Evolutionary conservation across 2,329 filamentous ascomycete genomes (phyloP).

Genomic region (Zymoseptoria brevis): DNA sequence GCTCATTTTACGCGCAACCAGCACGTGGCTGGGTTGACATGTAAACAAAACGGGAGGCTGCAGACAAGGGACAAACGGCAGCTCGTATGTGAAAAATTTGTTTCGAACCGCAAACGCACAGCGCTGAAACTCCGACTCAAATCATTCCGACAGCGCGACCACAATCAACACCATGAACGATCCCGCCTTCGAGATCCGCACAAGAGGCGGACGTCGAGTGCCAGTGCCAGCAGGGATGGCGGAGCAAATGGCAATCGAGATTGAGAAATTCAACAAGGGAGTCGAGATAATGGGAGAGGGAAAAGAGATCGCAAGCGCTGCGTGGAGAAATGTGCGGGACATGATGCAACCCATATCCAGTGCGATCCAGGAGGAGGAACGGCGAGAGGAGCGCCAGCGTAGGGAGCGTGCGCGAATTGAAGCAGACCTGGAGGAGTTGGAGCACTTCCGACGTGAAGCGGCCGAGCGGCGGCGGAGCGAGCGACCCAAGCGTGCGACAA

Average conservation of each 20-base stretch:
- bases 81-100: not conserved
- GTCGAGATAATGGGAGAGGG: not conserved
- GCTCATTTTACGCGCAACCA: not conserved
- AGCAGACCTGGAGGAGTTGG: not conserved
- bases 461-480: not conserved
- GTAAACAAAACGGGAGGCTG: not conserved
- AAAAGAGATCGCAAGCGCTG: not conserved
- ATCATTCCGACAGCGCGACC: not conserved
- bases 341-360: not conserved
- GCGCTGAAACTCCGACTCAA: not conserved
- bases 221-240: not conserved
- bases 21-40: not conserved
- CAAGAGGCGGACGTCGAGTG: not conserved
- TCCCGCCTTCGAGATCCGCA: not conserved
- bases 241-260: not conserved
- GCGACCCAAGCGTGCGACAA: not conserved
- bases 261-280: not conserved
- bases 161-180: not conserved
- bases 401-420: not conserved
- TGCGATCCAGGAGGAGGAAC: not conserved
- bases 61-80: not conserved
- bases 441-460: not conserved
- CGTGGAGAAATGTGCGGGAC: not conserved
- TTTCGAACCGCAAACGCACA: not conserved
- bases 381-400: not conserved